Evolutionary conservation across 164 flowering plant species (phyloP).

Genomic region (Macadamia tetraphylla): DNA sequence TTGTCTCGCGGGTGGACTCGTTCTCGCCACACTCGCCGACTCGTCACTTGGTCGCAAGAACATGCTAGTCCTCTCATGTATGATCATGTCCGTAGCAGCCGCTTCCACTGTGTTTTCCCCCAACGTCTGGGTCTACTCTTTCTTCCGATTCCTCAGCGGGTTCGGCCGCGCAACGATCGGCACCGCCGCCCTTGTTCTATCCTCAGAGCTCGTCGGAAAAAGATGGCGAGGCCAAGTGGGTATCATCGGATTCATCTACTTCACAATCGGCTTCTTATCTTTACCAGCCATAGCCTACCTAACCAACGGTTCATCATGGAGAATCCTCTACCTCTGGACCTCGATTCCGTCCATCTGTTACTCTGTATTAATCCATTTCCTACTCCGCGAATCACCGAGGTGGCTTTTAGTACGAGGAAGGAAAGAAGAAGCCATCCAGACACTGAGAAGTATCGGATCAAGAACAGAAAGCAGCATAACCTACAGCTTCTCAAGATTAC

Average conservation of each 20-base stretch:
- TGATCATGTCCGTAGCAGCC: constrained; percentile 39
- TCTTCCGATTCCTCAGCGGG: constrained; percentile 45
- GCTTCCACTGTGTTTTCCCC: constrained; percentile 30
- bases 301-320: constrained; percentile 41
- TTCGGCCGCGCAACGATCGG: constrained; percentile 56
- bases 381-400: constrained; percentile 62
- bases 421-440: constrained; percentile 42
- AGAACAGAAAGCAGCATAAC: constrained; percentile 3
- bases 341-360: constrained; percentile 41
- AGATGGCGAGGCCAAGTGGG: constrained; percentile 56
- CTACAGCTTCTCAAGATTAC: constrained; percentile 14
- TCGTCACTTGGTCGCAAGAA: constrained; percentile 62
- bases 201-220: constrained; percentile 58
- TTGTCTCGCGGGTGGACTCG: constrained; percentile 53
- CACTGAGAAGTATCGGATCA: constrained; percentile 26
- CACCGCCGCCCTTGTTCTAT: constrained; percentile 45
- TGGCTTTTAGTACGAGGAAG: constrained; percentile 63
- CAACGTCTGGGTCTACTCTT: constrained; percentile 59
- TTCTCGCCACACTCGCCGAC: constrained; percentile 59
- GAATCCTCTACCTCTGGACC: constrained; percentile 43
- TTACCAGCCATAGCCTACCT: constrained; percentile 51
- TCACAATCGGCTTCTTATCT: constrained; percentile 62
- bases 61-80: constrained; percentile 43
- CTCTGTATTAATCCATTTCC: constrained; percentile 25
- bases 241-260: constrained; percentile 43